phyloP scores from a whole-genome alignment of 495 filamentous ascomycete species.

The Aeminium ludgeri region DNA sequence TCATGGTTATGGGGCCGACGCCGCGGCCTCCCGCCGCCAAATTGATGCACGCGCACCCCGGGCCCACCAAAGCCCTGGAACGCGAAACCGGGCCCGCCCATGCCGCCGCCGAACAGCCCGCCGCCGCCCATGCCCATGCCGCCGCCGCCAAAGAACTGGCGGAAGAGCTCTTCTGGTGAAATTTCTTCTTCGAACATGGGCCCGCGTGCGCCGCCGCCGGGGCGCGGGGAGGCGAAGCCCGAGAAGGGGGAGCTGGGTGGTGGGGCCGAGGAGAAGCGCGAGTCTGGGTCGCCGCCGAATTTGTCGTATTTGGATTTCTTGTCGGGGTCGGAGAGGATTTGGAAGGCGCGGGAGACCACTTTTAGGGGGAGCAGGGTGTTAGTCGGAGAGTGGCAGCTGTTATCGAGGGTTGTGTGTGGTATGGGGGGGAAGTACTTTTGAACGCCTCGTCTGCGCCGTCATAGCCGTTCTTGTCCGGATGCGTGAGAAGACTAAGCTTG shows the following conservation, averaged over 20 bases:
- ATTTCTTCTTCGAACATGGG: constrained; percentile 76
- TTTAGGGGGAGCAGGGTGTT: background rate
- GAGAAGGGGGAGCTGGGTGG: constrained; percentile 50
- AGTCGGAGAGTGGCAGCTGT: no score
- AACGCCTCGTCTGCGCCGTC: constrained; percentile 94
- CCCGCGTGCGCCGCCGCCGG: constrained; percentile 27
- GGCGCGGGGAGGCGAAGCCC: constrained; percentile 41
- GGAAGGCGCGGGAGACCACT: constrained; percentile 90
- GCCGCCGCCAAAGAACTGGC: constrained; percentile 81
- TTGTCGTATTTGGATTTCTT: constrained; percentile 77
- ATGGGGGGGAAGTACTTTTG: constrained; percentile 43
- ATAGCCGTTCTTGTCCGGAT: constrained; percentile 98
- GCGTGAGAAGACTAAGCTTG: constrained; percentile 72
- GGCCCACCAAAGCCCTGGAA: constrained; percentile 59
- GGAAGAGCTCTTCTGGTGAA: constrained; percentile 89
- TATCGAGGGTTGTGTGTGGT: no score
- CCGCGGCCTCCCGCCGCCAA: constrained; percentile 24
- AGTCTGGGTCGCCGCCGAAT: constrained; percentile 84
- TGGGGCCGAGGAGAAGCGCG: constrained; percentile 36
- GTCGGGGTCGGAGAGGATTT: constrained; percentile 80
- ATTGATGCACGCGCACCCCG: constrained; percentile 42
- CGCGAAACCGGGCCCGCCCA: constrained; percentile 66
- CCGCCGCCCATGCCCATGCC: constrained; percentile 39
- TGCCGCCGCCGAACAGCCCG: constrained; percentile 43
- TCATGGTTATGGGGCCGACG: constrained; percentile 21